Percentiles rank a stretch among this genome's conserved stretches.
phyloP scores from a whole-genome alignment of 2,329 filamentous ascomycete genomes.

The Fusarium sp. region DNA sequence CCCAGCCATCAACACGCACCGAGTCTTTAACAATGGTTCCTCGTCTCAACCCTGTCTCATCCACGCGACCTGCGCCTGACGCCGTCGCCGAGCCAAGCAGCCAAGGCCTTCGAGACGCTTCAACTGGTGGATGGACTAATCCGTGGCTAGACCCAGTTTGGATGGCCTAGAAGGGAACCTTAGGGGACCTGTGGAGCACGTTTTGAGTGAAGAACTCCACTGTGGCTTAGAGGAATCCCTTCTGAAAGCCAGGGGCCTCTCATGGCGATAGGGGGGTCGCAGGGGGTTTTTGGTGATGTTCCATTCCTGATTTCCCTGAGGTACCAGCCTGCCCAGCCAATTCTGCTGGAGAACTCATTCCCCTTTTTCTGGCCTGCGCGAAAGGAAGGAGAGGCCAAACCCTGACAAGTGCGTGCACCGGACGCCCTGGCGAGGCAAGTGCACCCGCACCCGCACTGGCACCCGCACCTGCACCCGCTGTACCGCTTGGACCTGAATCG shows the following conservation, averaged over 20 bases:
- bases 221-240: conserved; percentile 34
- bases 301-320: conserved; percentile 4
- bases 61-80: conserved; percentile 43
- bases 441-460: conserved; percentile 29
- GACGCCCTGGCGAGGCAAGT: conserved; percentile 18
- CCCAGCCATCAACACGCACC: neutral
- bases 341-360: neutral
- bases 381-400: conserved; percentile 13
- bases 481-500: conserved; percentile 40
- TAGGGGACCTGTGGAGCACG: conserved; percentile 30
- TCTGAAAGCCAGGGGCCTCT: conserved; percentile 15
- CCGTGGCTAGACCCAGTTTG: conserved; percentile 31
- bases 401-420: neutral
- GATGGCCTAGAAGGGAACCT: conserved; percentile 25
- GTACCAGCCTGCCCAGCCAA: neutral
- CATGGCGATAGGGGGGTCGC: conserved; percentile 5
- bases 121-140: conserved; percentile 33
- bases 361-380: conserved; percentile 3
- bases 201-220: conserved; percentile 32
- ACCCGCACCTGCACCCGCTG: conserved; percentile 24
- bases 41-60: conserved; percentile 33
- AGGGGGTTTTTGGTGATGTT: conserved; percentile 2
- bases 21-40: conserved; percentile 15
- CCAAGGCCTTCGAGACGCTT: conserved; percentile 36
- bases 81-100: conserved; percentile 32